phyloP scores from a whole-genome alignment of 108 stramenopile genomes.

The Skeletonema potamos region DNA sequence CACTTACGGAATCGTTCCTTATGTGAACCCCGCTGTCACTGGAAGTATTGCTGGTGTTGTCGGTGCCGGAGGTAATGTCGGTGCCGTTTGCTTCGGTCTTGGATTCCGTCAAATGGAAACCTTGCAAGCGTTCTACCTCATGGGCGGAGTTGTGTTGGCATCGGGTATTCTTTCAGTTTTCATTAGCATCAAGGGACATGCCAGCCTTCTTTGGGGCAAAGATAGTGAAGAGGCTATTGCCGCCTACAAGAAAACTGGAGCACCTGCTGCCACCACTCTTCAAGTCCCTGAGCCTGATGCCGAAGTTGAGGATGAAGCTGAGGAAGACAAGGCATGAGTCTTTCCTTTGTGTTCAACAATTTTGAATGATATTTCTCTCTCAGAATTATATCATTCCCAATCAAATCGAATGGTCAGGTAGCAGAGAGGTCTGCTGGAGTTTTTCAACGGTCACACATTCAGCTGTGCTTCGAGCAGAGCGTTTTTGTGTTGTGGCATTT shows the following conservation, averaged over 20 bases:
- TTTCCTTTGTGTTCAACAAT: background rate
- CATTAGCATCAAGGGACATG: conserved; percentile 59
- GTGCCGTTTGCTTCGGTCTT: conserved; percentile 65
- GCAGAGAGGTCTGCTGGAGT: background rate
- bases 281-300: background rate
- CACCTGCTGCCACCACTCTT: background rate
- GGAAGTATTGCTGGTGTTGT: conserved; percentile 83
- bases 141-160: conserved; percentile 37
- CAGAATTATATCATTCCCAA: background rate
- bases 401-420: background rate
- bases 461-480: background rate
- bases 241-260: background rate
- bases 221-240: conserved; percentile 16
- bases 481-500: background rate
- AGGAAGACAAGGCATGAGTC: background rate
- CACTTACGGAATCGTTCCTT: conserved; percentile 84
- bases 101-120: conserved; percentile 38
- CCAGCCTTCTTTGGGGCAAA: conserved; percentile 44
- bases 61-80: conserved; percentile 75
- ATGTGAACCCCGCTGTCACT: conserved; percentile 72
- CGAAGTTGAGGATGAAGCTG: background rate
- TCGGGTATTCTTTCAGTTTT: conserved; percentile 20
- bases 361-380: background rate
- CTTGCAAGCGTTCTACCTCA: conserved; percentile 45
- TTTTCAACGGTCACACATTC: background rate